phyloP scores from a whole-genome alignment of 495 filamentous ascomycete species.

The Geopyxis carbonaria region DNA sequence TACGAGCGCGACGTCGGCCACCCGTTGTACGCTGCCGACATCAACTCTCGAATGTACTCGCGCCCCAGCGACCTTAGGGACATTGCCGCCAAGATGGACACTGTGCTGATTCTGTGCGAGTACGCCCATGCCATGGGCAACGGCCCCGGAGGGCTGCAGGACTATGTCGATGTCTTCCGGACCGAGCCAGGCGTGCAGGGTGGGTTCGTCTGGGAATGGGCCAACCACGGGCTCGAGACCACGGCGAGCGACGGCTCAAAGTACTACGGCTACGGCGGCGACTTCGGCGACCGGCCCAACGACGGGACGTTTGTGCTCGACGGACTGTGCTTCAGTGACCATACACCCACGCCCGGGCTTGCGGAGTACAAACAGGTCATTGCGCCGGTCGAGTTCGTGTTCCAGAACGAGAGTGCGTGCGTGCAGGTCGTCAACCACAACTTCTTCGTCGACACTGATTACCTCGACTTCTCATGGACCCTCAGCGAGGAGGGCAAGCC shows the following conservation, averaged over 20 bases:
- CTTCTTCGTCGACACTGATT: slow-evolving; percentile 36
- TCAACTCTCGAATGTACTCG: slow-evolving; percentile 55
- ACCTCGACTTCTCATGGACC: slow-evolving; percentile 26
- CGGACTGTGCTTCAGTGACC: slow-evolving; percentile 41
- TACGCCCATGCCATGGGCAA: slow-evolving; percentile 60
- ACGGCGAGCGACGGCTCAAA: slow-evolving; percentile 33
- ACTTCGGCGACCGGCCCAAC: slow-evolving; percentile 49
- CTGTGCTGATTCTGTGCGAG: slow-evolving; percentile 49
- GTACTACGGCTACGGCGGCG: slow-evolving; percentile 51
- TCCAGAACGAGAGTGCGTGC: slow-evolving; percentile 15
- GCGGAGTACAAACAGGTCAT: slow-evolving; percentile 45
- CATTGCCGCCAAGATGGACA: slow-evolving; percentile 30
- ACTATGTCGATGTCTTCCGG: slow-evolving; percentile 45
- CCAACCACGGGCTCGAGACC: slow-evolving; percentile 48
- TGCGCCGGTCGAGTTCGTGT: slow-evolving; percentile 32
- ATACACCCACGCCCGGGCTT: slow-evolving; percentile 42
- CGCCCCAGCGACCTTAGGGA: slow-evolving; percentile 36
- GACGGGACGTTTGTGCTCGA: slow-evolving; percentile 51
- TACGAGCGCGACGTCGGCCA: slow-evolving; percentile 48
- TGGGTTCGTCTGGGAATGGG: slow-evolving; percentile 60
- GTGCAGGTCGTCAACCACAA: slow-evolving; percentile 33
- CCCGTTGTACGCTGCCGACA: slow-evolving; percentile 41
- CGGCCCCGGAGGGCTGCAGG: slow-evolving; percentile 47
- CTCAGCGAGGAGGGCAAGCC: slow-evolving; percentile 19
- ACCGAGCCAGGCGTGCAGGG: slow-evolving; percentile 43